Evolutionary conservation across 345 rosid genomes (phyloP).

Genomic region (Isatis tinctoria): DNA sequence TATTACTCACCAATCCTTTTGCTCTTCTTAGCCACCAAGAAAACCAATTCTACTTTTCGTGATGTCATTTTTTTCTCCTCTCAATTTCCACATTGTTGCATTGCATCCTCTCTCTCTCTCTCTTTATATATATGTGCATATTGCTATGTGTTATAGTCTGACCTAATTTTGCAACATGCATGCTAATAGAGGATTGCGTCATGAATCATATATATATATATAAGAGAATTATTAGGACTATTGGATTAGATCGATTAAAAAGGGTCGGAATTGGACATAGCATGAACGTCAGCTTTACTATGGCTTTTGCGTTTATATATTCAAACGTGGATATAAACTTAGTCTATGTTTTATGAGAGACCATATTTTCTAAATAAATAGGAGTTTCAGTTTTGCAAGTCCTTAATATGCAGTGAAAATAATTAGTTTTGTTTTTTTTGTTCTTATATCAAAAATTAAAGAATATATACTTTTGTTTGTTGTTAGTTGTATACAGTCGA

Average conservation of each 20-base stretch:
- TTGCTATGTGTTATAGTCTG: constrained; percentile 7
- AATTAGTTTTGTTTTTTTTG: background rate
- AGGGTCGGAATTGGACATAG: constrained; percentile 3
- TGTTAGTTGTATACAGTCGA: background rate
- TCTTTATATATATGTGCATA: background rate
- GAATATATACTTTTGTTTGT: background rate
- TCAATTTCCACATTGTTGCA: constrained; percentile 24
- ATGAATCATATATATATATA: constrained; percentile 7
- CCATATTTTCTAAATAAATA: background rate
- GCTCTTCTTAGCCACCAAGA: constrained; percentile 36
- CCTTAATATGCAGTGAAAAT: background rate
- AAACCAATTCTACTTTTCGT: constrained; percentile 22
- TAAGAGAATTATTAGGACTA: constrained; percentile 16
- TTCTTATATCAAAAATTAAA: background rate
- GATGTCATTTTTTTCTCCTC: constrained; percentile 9
- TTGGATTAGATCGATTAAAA: constrained; percentile 24
- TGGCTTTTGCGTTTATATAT: constrained; percentile 5
- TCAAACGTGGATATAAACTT: background rate
- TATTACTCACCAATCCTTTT: constrained; percentile 26
- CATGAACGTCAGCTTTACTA: constrained; percentile 3
- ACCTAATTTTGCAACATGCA: constrained; percentile 23
- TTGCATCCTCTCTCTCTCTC: constrained; percentile 1
- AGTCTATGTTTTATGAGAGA: background rate
- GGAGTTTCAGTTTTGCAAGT: background rate
- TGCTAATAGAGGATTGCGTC: constrained; percentile 22